Evolutionary conservation across 306 rosid species (phyloP), one percentile per base, ranked within the genome.

Genomic region (Rubus parviflorus): DNA sequence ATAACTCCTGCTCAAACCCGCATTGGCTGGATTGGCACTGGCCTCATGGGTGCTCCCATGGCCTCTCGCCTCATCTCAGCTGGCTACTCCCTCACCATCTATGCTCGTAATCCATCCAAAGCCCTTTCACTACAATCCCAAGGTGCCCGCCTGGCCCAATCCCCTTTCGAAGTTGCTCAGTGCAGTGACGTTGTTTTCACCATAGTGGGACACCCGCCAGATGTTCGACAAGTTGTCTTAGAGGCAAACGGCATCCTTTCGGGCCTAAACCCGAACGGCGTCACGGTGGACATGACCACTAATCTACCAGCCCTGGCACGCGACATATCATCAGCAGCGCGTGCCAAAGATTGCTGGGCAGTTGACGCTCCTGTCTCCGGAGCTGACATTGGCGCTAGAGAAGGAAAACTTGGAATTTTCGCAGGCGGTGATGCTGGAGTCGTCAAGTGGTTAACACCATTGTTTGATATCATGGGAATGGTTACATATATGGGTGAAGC

Each of bases 361-460:
- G 90, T 93, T 7, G 97, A 90, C 49, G 98, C 98, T 1, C 96
- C 96, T 0, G 96, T 93, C 5, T 87, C 98, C 4, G 97, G 96
- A 3, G 98, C 94, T 3, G 96, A 93, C 22, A 51, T 86, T 15
- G 97, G 97, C 7, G 96, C 97, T 14, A 86, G 93, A 40, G 96
- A 93, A 40, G 96, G 96, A 10, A 90, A 80, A 14, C 79, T 92
- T 17, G 94, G 92, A 0, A 90, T 92, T 67, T 78, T 92, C 23
- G 90, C 91, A 0, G 96, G 86, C 3, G 96, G 96, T 0, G 94
- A 92, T 42, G 62, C 58, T 0, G 47, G 74, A 0, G 89, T 93
- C 4, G 92, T 93, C 6, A 74, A 87, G 19, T 93, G 98, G 94
- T 72, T 90, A 9, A 46, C 76, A 0, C 89, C 96, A 3, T 20